Conservation (phyloP, 257 asterid species). For the Forsythia viridissima region DNA sequence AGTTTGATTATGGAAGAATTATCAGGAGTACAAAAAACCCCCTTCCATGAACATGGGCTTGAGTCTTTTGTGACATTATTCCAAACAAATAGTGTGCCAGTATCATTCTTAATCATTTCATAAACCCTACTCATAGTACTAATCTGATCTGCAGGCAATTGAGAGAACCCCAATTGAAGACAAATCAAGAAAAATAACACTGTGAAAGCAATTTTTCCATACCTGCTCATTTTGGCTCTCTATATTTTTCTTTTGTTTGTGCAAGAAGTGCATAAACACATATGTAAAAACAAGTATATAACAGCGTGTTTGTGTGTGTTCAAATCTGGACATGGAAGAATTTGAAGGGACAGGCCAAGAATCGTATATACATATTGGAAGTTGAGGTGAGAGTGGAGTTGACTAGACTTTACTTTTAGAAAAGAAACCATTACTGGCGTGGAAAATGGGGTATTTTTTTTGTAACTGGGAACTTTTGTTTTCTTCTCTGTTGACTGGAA, state of each 20-base stretch:
- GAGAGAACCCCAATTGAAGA: constrained; percentile 36
- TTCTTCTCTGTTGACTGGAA: constrained; percentile 7
- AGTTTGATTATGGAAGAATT: constrained; percentile 45
- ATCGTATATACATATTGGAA: constrained; percentile 7
- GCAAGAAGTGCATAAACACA: not conserved
- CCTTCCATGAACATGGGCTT: constrained; percentile 73
- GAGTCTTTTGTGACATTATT: constrained; percentile 27
- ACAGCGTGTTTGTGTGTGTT: constrained; percentile 5
- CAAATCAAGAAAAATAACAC: constrained; percentile 37
- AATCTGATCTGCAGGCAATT: constrained; percentile 44
- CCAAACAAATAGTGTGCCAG: constrained; percentile 45
- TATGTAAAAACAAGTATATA: not conserved
- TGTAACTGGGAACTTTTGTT: no score
- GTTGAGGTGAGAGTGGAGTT: constrained; percentile 22
- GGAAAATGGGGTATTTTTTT: not conserved
- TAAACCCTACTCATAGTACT: constrained; percentile 40
- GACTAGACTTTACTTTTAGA: constrained; percentile 40
- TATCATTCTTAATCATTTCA: constrained; percentile 35
- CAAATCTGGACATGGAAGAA: not conserved
- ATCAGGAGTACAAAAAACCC: constrained; percentile 49
- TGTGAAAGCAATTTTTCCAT: constrained; percentile 17
- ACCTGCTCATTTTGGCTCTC: constrained; percentile 28
- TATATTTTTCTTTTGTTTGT: not conserved
- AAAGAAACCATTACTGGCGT: not conserved
- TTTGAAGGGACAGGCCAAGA: constrained; percentile 18